A percentile compares a stretch with the other conserved stretches of the same genome.
phyloP scores from a whole-genome alignment of 805 yeast genomes.

The Candida orba region DNA sequence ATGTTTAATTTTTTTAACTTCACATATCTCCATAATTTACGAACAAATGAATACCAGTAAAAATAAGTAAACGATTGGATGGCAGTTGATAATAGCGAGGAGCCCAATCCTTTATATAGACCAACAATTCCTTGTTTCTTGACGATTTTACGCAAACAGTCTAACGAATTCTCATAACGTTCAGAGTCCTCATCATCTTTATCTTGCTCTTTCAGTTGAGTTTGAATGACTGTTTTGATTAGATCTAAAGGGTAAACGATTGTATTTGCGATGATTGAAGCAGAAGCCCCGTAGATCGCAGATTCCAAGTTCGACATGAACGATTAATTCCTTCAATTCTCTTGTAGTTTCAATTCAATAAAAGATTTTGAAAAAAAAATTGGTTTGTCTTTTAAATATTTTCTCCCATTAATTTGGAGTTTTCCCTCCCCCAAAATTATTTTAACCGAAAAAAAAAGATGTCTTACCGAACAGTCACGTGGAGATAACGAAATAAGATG shows the following conservation, averaged over 20 bases:
- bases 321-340: too few species aligned
- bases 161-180: constrained; percentile 49
- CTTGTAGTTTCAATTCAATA: too few species aligned
- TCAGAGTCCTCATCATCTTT: constrained; percentile 7
- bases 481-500: background rate
- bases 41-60: constrained; percentile 77
- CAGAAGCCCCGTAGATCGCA: constrained; percentile 78
- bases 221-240: constrained; percentile 69
- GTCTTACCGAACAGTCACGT: constrained; percentile 2
- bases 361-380: background rate
- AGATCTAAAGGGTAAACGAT: constrained; percentile 77
- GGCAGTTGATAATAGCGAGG: constrained; percentile 64
- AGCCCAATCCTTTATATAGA: constrained; percentile 64
- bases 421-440: background rate
- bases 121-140: constrained; percentile 54
- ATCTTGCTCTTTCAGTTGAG: constrained; percentile 36
- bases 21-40: constrained; percentile 37
- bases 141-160: constrained; percentile 55
- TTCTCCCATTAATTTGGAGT: background rate
- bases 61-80: constrained; percentile 78
- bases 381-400: background rate
- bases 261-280: constrained; percentile 73
- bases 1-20: constrained; percentile 30
- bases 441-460: background rate
- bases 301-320: constrained; percentile 58